Evolutionary conservation across 129 eudicot genomes (phyloP).

Genomic region (Lonicera japonica): DNA sequence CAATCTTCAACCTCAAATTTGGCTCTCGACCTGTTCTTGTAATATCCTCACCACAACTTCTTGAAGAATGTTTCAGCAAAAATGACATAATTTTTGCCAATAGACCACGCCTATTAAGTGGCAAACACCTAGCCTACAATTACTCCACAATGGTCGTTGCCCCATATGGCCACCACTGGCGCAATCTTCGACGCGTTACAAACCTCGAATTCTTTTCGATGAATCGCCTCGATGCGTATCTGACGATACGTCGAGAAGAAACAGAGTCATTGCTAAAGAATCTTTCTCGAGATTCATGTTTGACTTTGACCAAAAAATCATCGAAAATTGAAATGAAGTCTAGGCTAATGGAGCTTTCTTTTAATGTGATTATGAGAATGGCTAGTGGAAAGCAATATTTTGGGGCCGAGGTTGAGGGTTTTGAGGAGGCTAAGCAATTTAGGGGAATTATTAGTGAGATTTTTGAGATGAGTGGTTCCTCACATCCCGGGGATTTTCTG

Average conservation of each 20-base stretch:
- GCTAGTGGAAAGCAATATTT: constrained; percentile 37
- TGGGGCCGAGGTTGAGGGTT: constrained; percentile 26
- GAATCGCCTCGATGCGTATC: constrained; percentile 20
- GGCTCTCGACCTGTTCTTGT: constrained; percentile 26
- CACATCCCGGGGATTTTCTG: constrained; percentile 33
- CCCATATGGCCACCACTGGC: constrained; percentile 47
- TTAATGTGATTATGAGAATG: constrained; percentile 45
- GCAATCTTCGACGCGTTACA: constrained; percentile 41
- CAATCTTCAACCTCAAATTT: constrained; percentile 26
- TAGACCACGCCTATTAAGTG: constrained; percentile 18
- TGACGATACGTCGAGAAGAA: constrained; percentile 33
- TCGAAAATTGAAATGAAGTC: constrained; percentile 33
- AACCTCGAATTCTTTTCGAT: constrained; percentile 36
- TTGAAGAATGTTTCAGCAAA: constrained; percentile 44
- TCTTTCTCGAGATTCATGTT: constrained; percentile 3
- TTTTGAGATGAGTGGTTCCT: constrained; percentile 17
- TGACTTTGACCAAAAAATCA: not conserved
- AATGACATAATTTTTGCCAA: constrained; percentile 45
- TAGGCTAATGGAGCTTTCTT: constrained; percentile 22
- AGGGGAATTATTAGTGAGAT: constrained; percentile 22
- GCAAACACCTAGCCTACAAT: constrained; percentile 27
- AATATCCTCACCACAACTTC: constrained; percentile 27
- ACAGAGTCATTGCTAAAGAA: constrained; percentile 4
- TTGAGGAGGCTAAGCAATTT: constrained; percentile 24
- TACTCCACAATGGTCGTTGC: constrained; percentile 24